Evolutionary conservation across 1,284 basidiomycete genomes (phyloP), one percentile per base, ranked within the genome.

Genomic region (Schizopora paradoxa): DNA sequence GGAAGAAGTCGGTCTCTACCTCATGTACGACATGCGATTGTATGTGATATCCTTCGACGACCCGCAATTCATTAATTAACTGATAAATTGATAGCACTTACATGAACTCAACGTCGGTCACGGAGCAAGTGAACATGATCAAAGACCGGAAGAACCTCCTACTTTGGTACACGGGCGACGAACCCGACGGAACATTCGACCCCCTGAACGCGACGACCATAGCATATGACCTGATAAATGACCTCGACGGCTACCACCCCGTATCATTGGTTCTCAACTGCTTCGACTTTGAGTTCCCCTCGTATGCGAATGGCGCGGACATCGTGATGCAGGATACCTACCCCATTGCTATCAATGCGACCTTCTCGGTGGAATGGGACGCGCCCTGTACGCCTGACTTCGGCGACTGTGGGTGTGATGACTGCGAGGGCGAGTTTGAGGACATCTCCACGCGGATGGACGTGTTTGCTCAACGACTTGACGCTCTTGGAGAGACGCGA

Each of bases 11-110:
- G 84, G 82, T 0, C 56, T 89, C 7, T 87, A 82, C 56, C 67
- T 85, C 38, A 84, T 87, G 76, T 87, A 87, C 50, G 82, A 86
- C 57, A 86, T 87, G 82, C 70, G 82, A 50, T 66, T 53, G 83
- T 83, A 51, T 45, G 78, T 70, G 11, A 29, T 16, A 6, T 13
- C 21, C 29, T n/a, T 41, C 21, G 14, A 34, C 16, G 22, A 31
- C 36, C 18, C 29, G 13, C 35, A 29, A 18, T 18, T 36, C 11
- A 34, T 29, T 41, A 43, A 31, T 31, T 45, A 32, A 38, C 34
- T 23, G 14, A 19, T 27, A 32, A 32, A 32, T 25, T 34, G 16
- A 6, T 47, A 81, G 79, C 52, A 73, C 73, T 6, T 86, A 85
- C 61, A 75, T 70, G 72, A 79, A 87, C 58, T 52, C 62, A n/a